Conservation (phyloP, 202 grass and related monocot species). For the Schoenoplectus triqueter region DNA sequence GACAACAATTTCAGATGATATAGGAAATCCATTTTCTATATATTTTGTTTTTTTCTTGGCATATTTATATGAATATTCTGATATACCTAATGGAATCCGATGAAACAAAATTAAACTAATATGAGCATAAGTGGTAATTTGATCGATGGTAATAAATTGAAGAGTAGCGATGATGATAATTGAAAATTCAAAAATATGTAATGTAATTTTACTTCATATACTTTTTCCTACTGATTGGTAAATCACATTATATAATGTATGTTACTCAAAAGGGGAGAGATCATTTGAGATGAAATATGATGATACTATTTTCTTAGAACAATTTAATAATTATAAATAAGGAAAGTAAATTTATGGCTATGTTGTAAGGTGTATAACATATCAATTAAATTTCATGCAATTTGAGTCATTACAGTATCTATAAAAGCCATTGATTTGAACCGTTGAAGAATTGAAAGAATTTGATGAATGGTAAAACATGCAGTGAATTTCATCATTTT, state of each 20-base stretch:
- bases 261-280: neutral
- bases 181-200: neutral
- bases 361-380: neutral
- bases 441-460: neutral
- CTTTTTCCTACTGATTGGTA: neutral
- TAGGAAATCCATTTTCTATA: neutral
- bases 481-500: neutral
- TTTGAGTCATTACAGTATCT: neutral
- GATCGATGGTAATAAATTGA: neutral
- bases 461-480: neutral
- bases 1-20: constrained; percentile 15
- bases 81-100: neutral
- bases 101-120: too few relatives aligned
- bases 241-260: neutral
- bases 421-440: too few relatives aligned
- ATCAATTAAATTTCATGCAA: neutral
- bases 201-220: neutral
- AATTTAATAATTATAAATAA: neutral
- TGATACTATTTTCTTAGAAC: neutral
- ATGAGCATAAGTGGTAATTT: neutral
- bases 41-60: neutral
- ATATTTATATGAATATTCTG: neutral
- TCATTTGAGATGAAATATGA: neutral
- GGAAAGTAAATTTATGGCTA: neutral
- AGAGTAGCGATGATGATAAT: constrained; percentile 3